phyloP scores from a whole-genome alignment of 345 rosid species.

The Linum usitatissimum region DNA sequence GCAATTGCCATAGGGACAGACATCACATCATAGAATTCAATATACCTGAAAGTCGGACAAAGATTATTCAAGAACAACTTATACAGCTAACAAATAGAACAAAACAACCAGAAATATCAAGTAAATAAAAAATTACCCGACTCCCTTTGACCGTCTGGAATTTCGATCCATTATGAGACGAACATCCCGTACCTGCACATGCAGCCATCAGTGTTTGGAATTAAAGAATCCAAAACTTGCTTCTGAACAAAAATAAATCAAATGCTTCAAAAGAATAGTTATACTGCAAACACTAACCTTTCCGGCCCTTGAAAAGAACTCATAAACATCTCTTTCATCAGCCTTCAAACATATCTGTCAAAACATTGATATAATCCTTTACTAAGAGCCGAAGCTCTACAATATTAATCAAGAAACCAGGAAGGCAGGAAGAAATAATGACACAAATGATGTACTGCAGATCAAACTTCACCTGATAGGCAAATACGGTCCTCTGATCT shows the following conservation, averaged over 20 bases:
- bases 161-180: conserved; percentile 96
- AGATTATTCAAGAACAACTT: neutral
- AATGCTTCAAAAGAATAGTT: neutral
- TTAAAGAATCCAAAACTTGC: neutral
- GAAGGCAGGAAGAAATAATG: neutral
- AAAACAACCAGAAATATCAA: neutral
- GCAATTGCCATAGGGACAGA: conserved; percentile 99
- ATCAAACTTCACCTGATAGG: conserved; percentile 62
- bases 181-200: conserved; percentile 85
- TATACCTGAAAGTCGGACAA: conserved; percentile 42
- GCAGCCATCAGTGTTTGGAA: conserved; percentile 5
- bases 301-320: conserved; percentile 94
- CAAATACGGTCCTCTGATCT: conserved; percentile 98
- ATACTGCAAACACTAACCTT: conserved; percentile 41
- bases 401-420: neutral
- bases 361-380: neutral
- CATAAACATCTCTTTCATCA: conserved; percentile 84
- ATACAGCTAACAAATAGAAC: neutral
- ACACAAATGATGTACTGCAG: neutral
- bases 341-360: conserved; percentile 84
- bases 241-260: neutral
- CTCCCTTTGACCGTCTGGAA: conserved; percentile 92
- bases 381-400: neutral
- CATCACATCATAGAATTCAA: conserved; percentile 96
- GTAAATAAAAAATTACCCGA: conserved; percentile 45